These are phyloP conservation scores for Zoysia matrella DNA, from an alignment of 202 grass and related monocot genomes.

Conservation along the genomic window DNA sequence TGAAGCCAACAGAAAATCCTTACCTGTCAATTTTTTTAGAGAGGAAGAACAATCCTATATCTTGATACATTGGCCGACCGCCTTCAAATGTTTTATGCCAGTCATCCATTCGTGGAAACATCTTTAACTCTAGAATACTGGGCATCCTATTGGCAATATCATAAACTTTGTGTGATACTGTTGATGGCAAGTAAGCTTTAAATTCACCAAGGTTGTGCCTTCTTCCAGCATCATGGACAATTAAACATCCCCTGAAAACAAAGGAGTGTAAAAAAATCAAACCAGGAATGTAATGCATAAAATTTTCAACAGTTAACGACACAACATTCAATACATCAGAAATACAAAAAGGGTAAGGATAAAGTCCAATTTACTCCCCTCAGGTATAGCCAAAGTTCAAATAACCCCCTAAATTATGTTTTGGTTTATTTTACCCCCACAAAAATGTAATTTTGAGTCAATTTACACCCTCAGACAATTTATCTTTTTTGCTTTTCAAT, in stretches of 20 bases:
- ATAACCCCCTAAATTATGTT: too few species aligned
- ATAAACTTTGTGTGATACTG: slow-evolving; percentile 45
- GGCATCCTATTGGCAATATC: slow-evolving; percentile 38
- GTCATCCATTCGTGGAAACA: slow-evolving; percentile 49
- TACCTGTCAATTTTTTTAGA: slow-evolving; percentile 40
- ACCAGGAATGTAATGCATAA: not conserved
- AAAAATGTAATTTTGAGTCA: too few species aligned
- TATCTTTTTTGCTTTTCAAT: too few species aligned
- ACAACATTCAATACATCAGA: not conserved
- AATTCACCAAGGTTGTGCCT: slow-evolving; percentile 42
- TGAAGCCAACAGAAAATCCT: not conserved
- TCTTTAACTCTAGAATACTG: slow-evolving; percentile 41
- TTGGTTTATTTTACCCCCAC: too few species aligned
- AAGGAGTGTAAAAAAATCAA: slow-evolving; percentile 6
- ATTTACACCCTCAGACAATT: too few species aligned
- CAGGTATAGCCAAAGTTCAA: too few species aligned
- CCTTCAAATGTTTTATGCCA: slow-evolving; percentile 55
- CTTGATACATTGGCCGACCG: slow-evolving; percentile 37
- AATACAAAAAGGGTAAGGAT: not conserved
- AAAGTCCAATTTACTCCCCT: too few species aligned
- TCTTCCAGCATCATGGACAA: slow-evolving; percentile 26
- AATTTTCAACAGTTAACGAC: not conserved
- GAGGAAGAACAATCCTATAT: slow-evolving; percentile 62
- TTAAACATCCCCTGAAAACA: slow-evolving; percentile 55
- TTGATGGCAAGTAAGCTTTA: slow-evolving; percentile 55